Evolutionary conservation across 2,329 filamentous ascomycete species (phyloP), one percentile per base, ranked within the genome.

Genomic region (Trichoderma aggressivum): DNA sequence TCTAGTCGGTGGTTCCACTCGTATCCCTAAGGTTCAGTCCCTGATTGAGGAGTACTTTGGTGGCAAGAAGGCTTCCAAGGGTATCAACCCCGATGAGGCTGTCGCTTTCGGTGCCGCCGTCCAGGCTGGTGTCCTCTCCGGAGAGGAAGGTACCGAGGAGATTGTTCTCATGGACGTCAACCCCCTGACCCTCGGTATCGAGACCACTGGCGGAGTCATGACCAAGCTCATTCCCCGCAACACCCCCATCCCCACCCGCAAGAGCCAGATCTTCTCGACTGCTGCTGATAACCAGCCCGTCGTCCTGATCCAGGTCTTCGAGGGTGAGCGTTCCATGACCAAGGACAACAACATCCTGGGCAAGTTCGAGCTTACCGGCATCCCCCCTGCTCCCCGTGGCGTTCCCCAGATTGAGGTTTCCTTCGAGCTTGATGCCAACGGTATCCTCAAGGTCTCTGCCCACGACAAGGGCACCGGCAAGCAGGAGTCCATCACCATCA

Each of bases 81-180:
- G 94, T 85, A 97, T 99, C 83, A 98, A 98, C 90, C 96, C 96
- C 78, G 96, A 99, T 81, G 96, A 98, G 88, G 96, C 96, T 86
- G 96, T 98, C 77, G 96, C 96, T 80, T 98, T 94, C 82, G 96
- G 96, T 86, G 96, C 96, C 75, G 95, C 96, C 77, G 94, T 98
- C 77, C 96, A 99, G 86, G 96, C 92, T 86, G 95, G 94, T 91
- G 91, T 98, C 80, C 88, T 99, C 74, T 92, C 94, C 77, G 94
- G 94, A 76, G 94, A 98, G 85, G 89, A 92, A 80, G 92, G 91
- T 79, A 92, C 93, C 74, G 86, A 84, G n/a, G 89, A 91, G 5
- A 82, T 97, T 74, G 93, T 98, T 80, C 93, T 97, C 78, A 96
- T 98, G 93, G 94, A 98, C 79, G 94, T 98, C 83, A 97, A 97